Base-by-base conservation (phyloP, 768 basidiomycete species). In the Agaricus bisporus region DNA sequence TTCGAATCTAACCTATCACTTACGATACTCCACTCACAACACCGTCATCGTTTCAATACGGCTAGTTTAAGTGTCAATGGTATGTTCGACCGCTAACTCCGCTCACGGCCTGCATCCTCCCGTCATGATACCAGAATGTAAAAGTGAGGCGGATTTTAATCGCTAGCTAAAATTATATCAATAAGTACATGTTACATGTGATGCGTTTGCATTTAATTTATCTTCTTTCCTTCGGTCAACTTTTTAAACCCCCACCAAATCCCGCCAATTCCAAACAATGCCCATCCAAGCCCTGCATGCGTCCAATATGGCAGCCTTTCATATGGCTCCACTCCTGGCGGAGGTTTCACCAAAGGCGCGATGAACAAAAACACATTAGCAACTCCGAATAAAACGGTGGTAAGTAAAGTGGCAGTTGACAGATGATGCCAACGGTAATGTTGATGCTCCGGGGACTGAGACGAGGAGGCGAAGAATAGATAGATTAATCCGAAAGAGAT, bases 291-390 rank as follows among this genome's bases (percentile, higher is more conserved):
- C 9, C 61, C 57, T 32, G 64, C 66, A 51, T 68, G 66, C 9
- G 63, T 64, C 69, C 78, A 81, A 57, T 83, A 83, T 4, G 80
- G 79, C 4, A 82, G 67, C 48, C 64, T 51, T 36, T 73, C 62
- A 55, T 80, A 83, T 5, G 71, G 68, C 36, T 69, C 65, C 18
- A 64, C 63, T 1, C 73, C 78, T 0, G 63, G 60, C 0, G 73
- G 68, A 0, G 81, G 81, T 26, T 73, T 76, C 15, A 77, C 58
- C 39, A 82, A 57, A 10, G 81, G 81, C 4, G 73, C 72, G 26
- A 77, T 48, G 17, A 70, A 65, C 15, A 83, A 63, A 61, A 83
- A 81, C 15, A 79, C 55, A 55, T 82, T 82, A 4, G 76, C 74
- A 4, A 73, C 39, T 51, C 81, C 75, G 64, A 81, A 82, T 50